phyloP scores from a whole-genome alignment of 371 early-diverging fungal species.

The Mortierella sp. region DNA sequence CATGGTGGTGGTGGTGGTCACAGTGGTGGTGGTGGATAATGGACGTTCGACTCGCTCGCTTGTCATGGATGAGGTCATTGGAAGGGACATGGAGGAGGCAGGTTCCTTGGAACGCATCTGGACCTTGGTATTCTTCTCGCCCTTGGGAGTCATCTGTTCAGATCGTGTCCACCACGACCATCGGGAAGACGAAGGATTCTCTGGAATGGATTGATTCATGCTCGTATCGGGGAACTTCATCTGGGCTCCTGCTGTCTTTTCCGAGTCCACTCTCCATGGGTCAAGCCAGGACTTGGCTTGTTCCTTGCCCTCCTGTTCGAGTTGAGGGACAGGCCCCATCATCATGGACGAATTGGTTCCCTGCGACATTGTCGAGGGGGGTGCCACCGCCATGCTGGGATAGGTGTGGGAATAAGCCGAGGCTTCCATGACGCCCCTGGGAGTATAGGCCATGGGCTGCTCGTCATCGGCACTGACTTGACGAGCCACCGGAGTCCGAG shows the following conservation, averaged over 20 bases:
- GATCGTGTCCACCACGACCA: slow-evolving; percentile 38
- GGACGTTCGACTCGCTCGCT: too few species aligned
- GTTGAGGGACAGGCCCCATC: not conserved
- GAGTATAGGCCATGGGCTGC: too few species aligned
- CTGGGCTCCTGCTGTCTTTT: not conserved
- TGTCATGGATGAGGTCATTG: not conserved
- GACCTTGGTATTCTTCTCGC: not conserved
- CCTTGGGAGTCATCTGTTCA: slow-evolving; percentile 5
- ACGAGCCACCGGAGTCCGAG: slow-evolving; percentile 1
- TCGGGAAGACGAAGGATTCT: slow-evolving; percentile 31
- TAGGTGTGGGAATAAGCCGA: too few species aligned
- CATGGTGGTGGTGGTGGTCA: too few species aligned
- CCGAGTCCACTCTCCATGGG: slow-evolving; percentile 1
- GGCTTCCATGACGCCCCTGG: too few species aligned
- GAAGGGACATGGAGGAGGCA: not conserved
- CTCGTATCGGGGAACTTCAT: not conserved
- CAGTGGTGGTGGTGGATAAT: too few species aligned
- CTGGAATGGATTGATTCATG: not conserved
- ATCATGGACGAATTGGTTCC: too few species aligned
- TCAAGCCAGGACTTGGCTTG: slow-evolving; percentile 22
- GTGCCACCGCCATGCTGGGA: slow-evolving; percentile 1
- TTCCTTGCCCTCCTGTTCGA: too few species aligned
- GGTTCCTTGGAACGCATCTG: not conserved
- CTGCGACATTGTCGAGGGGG: not conserved
- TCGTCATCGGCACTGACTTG: too few species aligned